Evolutionary conservation across 2,329 filamentous ascomycete genomes (phyloP).

Genomic region (Diaporthe amygdali): DNA sequence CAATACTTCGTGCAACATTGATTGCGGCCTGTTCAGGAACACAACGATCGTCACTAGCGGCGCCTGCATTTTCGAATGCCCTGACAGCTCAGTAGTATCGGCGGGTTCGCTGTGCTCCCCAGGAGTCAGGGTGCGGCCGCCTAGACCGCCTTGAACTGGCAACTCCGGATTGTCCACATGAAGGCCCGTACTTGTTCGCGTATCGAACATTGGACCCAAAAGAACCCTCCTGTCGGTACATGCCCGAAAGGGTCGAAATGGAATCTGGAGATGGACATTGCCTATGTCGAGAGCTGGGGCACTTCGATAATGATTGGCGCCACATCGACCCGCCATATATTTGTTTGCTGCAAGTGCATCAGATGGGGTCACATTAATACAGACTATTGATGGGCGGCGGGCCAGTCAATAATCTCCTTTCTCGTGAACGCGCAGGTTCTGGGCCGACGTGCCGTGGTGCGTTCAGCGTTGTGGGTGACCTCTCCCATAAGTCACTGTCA

Average conservation of each 20-base stretch:
- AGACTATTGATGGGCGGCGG: slow-evolving; percentile 11
- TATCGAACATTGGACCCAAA: slow-evolving; percentile 15
- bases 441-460: slow-evolving; percentile 18
- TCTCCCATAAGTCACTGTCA: slow-evolving; percentile 18
- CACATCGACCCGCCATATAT: slow-evolving; percentile 15
- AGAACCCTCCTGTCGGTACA: slow-evolving; percentile 21
- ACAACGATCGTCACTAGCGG: not conserved
- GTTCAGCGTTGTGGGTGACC: slow-evolving; percentile 11
- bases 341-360: slow-evolving; percentile 17
- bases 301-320: slow-evolving; percentile 9
- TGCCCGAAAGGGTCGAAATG: slow-evolving; percentile 16
- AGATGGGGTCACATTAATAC: slow-evolving; percentile 15
- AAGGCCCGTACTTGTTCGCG: slow-evolving; percentile 16
- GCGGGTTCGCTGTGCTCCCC: not conserved
- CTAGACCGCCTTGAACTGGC: not conserved
- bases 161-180: not conserved
- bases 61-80: not conserved
- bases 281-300: slow-evolving; percentile 14
- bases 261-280: slow-evolving; percentile 14
- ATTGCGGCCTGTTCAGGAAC: not conserved
- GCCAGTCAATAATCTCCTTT: slow-evolving; percentile 10
- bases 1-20: slow-evolving; percentile 19
- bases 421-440: slow-evolving; percentile 13
- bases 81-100: not conserved
- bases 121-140: not conserved